phyloP scores from a whole-genome alignment of 768 basidiomycete species.

The Leccinum variicolor region DNA sequence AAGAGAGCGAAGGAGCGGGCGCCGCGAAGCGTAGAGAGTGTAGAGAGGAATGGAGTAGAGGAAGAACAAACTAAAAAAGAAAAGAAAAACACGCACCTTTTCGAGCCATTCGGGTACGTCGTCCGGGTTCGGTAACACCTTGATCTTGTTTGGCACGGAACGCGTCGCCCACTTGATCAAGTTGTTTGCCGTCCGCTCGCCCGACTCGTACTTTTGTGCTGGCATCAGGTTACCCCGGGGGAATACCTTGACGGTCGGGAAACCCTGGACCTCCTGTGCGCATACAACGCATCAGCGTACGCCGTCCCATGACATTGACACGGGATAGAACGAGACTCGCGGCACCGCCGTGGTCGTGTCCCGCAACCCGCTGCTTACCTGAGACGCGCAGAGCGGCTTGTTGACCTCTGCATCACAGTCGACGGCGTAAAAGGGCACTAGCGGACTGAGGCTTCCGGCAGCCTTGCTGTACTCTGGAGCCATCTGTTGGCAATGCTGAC shows the following conservation, averaged over 20 bases:
- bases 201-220: constrained; percentile 61
- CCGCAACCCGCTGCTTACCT: constrained; percentile 37
- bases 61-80: background rate
- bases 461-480: constrained; percentile 85
- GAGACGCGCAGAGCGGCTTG: constrained; percentile 77
- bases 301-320: background rate
- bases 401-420: constrained; percentile 86
- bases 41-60: no score
- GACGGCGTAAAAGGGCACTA: constrained; percentile 88
- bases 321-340: no score
- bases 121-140: constrained; percentile 50
- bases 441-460: constrained; percentile 70
- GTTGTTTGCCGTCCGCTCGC: constrained; percentile 67
- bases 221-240: constrained; percentile 67
- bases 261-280: constrained; percentile 72
- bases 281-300: background rate
- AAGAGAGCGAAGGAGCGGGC: background rate
- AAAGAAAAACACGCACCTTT: constrained; percentile 44
- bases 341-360: background rate
- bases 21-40: background rate
- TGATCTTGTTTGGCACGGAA: constrained; percentile 70
- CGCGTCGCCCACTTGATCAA: constrained; percentile 75
- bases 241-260: constrained; percentile 92
- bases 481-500: constrained; percentile 75
- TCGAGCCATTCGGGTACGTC: constrained; percentile 68